Base-by-base conservation (phyloP, 257 asterid species). In the Solanum gandarillasii region DNA sequence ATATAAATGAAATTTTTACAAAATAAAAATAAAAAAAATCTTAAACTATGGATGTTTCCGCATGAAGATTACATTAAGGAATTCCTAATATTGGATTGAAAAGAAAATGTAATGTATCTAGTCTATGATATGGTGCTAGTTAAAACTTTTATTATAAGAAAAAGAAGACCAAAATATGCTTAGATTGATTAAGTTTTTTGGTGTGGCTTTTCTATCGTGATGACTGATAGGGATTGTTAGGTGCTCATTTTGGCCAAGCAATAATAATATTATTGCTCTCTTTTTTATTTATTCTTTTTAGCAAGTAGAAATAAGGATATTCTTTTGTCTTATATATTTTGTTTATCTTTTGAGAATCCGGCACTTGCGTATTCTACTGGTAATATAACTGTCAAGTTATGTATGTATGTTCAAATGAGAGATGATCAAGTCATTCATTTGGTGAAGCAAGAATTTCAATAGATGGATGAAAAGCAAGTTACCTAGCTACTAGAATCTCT, bases 241-340 rank as follows among this genome's bases (percentile, higher is more conserved):
- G 86, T 83, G 84, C 83, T 86, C 88, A 82, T 81, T 89, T 81
- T 20, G 84, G 89, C 32, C 87, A 82, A 74, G 58, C 81, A 75
- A 87, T 65, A 76, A 39, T 5, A 71, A 1, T 16, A 13, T 41
- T 70, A 13, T 41, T 70, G 60, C 12, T 58, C 31, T 84, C 29
- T 83, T 3, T 34, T 62, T 36, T 36, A 3, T 84, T 68, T 60
- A 38, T 65, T 67, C 18, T 67, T 43, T 67, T 39, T 5, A 46
- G 58, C 68, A 81, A 27, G 85, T 48, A 46, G 85, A 12, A 81
- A 81, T 29, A 43, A 8, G 27, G 27, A 48, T 21, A 62, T 81
- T 81, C 21, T 10, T 81, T 81, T 48, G 70, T 48, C 11, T 82
- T 48, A 27, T 82, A 29, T 35, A 16, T 29, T 52, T 48, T 48